These are phyloP conservation scores for Pseudogymnoascus sp. DNA, from an alignment of 2,329 filamentous ascomycete species.

Conservation along the genomic window DNA sequence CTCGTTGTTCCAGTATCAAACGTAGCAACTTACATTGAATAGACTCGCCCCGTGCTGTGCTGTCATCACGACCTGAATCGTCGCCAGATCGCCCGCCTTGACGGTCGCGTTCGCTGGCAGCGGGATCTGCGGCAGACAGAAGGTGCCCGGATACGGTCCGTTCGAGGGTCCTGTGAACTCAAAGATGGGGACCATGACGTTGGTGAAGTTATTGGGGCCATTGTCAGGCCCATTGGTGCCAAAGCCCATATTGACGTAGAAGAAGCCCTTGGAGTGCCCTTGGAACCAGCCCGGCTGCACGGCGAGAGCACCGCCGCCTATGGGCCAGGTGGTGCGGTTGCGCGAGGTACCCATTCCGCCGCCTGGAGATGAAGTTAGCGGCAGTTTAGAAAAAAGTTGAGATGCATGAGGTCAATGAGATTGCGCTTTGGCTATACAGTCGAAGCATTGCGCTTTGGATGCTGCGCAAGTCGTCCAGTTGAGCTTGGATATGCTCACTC, in stretches of 20 bases:
- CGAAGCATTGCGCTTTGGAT: background rate
- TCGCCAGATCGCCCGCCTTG: slow-evolving; percentile 77
- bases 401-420: background rate
- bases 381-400: slow-evolving; percentile 11
- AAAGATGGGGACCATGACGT: slow-evolving; percentile 72
- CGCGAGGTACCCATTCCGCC: slow-evolving; percentile 70
- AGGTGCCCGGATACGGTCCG: slow-evolving; percentile 75
- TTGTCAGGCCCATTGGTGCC: slow-evolving; percentile 56
- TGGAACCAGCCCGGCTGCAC: slow-evolving; percentile 95
- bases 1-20: background rate
- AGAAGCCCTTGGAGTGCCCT: slow-evolving; percentile 71
- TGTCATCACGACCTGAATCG: slow-evolving; percentile 79
- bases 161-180: slow-evolving; percentile 76
- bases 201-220: slow-evolving; percentile 77
- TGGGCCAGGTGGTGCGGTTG: slow-evolving; percentile 90
- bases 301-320: slow-evolving; percentile 76
- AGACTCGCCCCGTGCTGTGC: slow-evolving; percentile 78
- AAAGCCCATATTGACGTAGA: slow-evolving; percentile 88
- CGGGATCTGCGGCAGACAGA: slow-evolving; percentile 86
- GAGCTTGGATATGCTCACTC: background rate
- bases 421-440: background rate
- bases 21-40: slow-evolving; percentile 35
- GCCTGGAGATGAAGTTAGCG: slow-evolving; percentile 44
- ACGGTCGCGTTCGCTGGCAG: slow-evolving; percentile 66
- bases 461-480: background rate